Evolutionary conservation across 805 yeast species (phyloP).

Genomic region (Myxozyma sirexii): DNA sequence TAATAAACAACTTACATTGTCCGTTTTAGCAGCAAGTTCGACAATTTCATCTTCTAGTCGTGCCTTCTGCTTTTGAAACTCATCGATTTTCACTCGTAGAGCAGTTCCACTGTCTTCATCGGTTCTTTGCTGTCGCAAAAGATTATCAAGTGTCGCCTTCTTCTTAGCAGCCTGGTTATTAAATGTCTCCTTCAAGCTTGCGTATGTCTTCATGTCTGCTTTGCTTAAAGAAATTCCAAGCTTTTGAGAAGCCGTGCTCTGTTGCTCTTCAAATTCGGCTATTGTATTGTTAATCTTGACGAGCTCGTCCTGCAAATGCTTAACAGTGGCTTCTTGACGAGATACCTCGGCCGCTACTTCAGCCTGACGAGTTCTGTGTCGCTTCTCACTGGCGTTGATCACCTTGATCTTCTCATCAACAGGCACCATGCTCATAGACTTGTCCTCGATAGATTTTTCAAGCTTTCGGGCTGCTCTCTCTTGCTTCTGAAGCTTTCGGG

Average conservation of each 20-base stretch:
- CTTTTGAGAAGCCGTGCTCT: slow-evolving; percentile 42
- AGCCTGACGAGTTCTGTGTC: slow-evolving; percentile 49
- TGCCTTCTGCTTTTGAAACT: slow-evolving; percentile 20
- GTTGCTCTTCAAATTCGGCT: slow-evolving; percentile 45
- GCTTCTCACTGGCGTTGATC: slow-evolving; percentile 49
- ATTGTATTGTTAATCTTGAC: slow-evolving; percentile 49
- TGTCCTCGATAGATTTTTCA: slow-evolving; percentile 47
- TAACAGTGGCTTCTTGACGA: slow-evolving; percentile 52
- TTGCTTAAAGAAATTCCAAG: slow-evolving; percentile 48
- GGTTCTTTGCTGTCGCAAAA: slow-evolving; percentile 36
- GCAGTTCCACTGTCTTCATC: slow-evolving; percentile 35
- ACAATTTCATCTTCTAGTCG: slow-evolving; percentile 43
- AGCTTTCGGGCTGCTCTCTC: slow-evolving; percentile 44
- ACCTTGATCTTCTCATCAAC: slow-evolving; percentile 59
- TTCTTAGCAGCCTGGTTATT: slow-evolving; percentile 36
- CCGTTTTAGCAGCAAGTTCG: slow-evolving; percentile 45
- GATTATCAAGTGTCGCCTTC: slow-evolving; percentile 34
- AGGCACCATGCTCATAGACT: slow-evolving; percentile 60
- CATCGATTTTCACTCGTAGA: slow-evolving; percentile 30
- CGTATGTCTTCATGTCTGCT: slow-evolving; percentile 61
- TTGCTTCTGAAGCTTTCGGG: slow-evolving; percentile 38
- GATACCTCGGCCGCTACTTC: slow-evolving; percentile 56
- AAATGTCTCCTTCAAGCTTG: slow-evolving; percentile 57
- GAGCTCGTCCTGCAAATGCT: slow-evolving; percentile 52
- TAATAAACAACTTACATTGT: slow-evolving; percentile 38